A percentile compares a stretch with the other conserved stretches of the same genome.
Evolutionary conservation across 345 rosid genomes (phyloP).

Genomic region (Laguncularia racemosa): DNA sequence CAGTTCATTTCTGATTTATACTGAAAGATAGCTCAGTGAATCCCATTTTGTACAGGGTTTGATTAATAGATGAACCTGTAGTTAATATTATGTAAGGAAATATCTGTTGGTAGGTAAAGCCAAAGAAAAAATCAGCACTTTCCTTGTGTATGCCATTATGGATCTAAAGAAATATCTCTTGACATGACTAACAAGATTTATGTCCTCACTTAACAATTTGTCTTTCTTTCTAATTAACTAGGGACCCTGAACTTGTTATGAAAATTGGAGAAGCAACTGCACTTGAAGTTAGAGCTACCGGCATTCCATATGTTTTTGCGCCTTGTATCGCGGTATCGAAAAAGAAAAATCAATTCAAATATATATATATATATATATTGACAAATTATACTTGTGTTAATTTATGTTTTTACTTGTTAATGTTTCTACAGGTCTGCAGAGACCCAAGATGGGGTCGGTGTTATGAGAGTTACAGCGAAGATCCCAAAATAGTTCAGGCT

Average conservation of each 20-base stretch:
- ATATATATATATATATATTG: too few species aligned
- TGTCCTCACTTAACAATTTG: not conserved
- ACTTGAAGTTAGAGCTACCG: constrained; percentile 80
- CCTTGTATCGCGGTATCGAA: constrained; percentile 87
- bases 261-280: constrained; percentile 92
- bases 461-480: constrained; percentile 92
- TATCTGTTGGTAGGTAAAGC: too few species aligned
- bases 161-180: not conserved
- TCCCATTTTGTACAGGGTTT: not conserved
- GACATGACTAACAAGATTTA: too few species aligned
- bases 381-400: not conserved
- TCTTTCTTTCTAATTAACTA: constrained; percentile 8
- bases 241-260: constrained; percentile 75
- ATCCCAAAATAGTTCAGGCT: constrained; percentile 50
- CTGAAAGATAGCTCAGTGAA: too few species aligned
- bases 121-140: too few species aligned
- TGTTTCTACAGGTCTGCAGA: constrained; percentile 59
- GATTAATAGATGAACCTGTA: not conserved
- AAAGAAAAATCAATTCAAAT: not conserved
- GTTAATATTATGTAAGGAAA: not conserved
- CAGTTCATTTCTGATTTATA: too few species aligned
- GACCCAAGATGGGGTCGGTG: constrained; percentile 99
- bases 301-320: constrained; percentile 69
- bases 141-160: too few species aligned
- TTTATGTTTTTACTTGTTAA: not conserved